Evolutionary conservation across 2,329 filamentous ascomycete genomes (phyloP).

Genomic region (Ophioceras dolichostomum): DNA sequence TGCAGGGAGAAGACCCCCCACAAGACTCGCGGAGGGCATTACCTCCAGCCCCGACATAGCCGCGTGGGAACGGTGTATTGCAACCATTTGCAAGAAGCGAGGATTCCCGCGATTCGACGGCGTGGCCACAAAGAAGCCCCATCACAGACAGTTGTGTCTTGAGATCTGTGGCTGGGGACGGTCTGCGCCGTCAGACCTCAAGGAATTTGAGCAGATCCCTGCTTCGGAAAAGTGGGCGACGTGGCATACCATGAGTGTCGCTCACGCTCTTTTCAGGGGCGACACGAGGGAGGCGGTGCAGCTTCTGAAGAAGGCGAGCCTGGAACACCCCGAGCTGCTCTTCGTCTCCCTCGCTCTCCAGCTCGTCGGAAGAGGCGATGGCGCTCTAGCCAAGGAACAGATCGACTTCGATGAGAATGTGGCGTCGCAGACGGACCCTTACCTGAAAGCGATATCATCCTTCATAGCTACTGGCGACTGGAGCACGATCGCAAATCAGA

Average conservation of each 20-base stretch:
- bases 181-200: constrained; percentile 30
- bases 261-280: constrained; percentile 63
- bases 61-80: constrained; percentile 50
- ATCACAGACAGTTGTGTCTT: constrained; percentile 64
- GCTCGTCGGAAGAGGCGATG: constrained; percentile 40
- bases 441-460: constrained; percentile 67
- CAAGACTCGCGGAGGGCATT: constrained; percentile 31
- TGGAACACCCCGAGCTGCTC: constrained; percentile 48
- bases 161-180: constrained; percentile 63
- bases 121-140: constrained; percentile 40
- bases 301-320: constrained; percentile 56
- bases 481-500: constrained; percentile 60
- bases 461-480: constrained; percentile 69
- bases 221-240: constrained; percentile 37
- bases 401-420: constrained; percentile 47
- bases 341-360: constrained; percentile 58
- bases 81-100: constrained; percentile 49
- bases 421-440: constrained; percentile 59
- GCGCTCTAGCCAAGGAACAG: constrained; percentile 29
- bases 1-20: constrained; percentile 32
- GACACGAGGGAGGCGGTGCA: constrained; percentile 56
- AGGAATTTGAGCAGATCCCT: constrained; percentile 28
- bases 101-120: constrained; percentile 30
- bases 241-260: constrained; percentile 61
- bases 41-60: constrained; percentile 30